A percentile compares a stretch with the other conserved stretches of the same genome.
Conservation (phyloP, 257 asterid species). For the Nicotiana paniculata region DNA sequence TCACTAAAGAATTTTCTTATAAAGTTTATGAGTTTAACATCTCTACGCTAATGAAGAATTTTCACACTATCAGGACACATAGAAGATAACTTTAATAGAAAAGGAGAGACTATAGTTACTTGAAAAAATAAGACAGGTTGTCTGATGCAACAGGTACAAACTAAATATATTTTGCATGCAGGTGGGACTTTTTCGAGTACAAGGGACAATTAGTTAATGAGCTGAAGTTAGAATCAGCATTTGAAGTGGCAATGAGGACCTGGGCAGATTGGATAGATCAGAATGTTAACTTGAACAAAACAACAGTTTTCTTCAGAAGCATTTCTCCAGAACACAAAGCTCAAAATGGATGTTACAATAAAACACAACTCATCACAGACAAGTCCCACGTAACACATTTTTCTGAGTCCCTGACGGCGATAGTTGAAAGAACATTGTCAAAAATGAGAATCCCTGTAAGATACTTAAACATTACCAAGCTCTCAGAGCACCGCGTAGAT, state of each 20-base stretch:
- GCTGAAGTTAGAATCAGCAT: slow-evolving; percentile 10
- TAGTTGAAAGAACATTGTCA: slow-evolving; percentile 8
- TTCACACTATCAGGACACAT: neutral
- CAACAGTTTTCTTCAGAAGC: slow-evolving; percentile 17
- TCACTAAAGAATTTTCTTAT: neutral
- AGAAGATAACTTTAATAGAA: too few relatives aligned
- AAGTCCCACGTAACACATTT: neutral
- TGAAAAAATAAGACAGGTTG: neutral
- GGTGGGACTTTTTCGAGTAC: slow-evolving; percentile 16
- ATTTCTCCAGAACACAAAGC: slow-evolving; percentile 15
- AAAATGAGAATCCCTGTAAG: slow-evolving; percentile 3
- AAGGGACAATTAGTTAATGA: neutral
- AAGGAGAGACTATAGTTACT: neutral
- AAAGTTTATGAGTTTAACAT: neutral
- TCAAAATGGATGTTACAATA: slow-evolving; percentile 7
- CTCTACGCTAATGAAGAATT: neutral
- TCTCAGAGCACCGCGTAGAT: slow-evolving; percentile 17
- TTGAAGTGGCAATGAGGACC: slow-evolving; percentile 14
- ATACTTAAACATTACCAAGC: slow-evolving; percentile 16
- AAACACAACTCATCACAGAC: slow-evolving; percentile 10
- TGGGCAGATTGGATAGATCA: slow-evolving; percentile 16
- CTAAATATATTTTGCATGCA: neutral
- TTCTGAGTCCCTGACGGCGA: neutral
- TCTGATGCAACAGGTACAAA: neutral
- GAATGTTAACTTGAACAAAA: slow-evolving; percentile 9